Evolutionary conservation across 1,284 basidiomycete genomes (phyloP).

Genomic region (Trametes sp.): DNA sequence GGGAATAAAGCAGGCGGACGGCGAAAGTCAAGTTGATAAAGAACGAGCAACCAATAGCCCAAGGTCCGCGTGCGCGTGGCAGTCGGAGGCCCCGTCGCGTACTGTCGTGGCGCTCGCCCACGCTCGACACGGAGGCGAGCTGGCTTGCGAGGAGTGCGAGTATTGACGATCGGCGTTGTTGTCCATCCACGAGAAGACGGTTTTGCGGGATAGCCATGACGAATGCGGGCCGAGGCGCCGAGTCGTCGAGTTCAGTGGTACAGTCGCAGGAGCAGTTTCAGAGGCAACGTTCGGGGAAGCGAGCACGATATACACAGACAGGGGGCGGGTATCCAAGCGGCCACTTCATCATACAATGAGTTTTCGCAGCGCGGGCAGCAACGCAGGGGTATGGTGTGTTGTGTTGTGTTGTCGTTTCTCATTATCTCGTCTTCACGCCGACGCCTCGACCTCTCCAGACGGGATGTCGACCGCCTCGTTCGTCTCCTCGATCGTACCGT

Average conservation of each 20-base stretch:
- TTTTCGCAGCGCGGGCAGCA: slow-evolving; percentile 24
- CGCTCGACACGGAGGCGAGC: slow-evolving; percentile 12
- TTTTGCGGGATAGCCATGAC: slow-evolving; percentile 17
- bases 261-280: slow-evolving; percentile 28
- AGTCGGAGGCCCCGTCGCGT: slow-evolving; percentile 17
- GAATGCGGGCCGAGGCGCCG: neutral
- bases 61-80: slow-evolving; percentile 44
- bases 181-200: slow-evolving; percentile 16
- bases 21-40: slow-evolving; percentile 51
- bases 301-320: slow-evolving; percentile 35
- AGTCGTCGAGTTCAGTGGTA: slow-evolving; percentile 23
- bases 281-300: slow-evolving; percentile 20
- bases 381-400: slow-evolving; percentile 30
- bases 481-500: slow-evolving; percentile 35
- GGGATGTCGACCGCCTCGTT: slow-evolving; percentile 34
- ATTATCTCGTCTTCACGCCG: slow-evolving; percentile 28
- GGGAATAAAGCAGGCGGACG: slow-evolving; percentile 19
- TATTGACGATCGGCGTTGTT: neutral
- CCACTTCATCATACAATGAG: slow-evolving; percentile 32
- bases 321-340: slow-evolving; percentile 41
- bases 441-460: slow-evolving; percentile 36
- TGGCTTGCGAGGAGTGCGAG: neutral
- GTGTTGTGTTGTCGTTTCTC: slow-evolving; percentile 29
- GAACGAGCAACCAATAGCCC: slow-evolving; percentile 70
- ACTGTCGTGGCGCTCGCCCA: slow-evolving; percentile 16